Evolutionary conservation across 2,329 filamentous ascomycete genomes (phyloP).

Genomic region (Rutstroemia sydowiana): DNA sequence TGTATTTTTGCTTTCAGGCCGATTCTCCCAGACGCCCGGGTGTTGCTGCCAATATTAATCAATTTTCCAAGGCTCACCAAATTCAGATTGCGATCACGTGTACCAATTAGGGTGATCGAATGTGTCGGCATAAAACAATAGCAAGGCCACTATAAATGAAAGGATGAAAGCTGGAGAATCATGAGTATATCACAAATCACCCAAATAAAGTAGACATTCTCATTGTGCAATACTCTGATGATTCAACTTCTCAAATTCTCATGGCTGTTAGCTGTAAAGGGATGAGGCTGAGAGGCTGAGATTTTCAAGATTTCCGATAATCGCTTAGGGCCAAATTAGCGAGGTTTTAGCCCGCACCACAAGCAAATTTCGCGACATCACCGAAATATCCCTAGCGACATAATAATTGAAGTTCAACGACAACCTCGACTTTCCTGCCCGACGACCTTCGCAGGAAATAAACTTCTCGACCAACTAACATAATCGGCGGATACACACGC

Average conservation of each 20-base stretch:
- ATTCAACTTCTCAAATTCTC: neutral
- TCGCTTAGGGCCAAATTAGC: conserved; percentile 9
- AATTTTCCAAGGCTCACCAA: too few species aligned
- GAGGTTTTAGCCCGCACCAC: conserved; percentile 8
- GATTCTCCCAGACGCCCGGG: too few species aligned
- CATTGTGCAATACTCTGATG: neutral
- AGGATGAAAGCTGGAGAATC: too few species aligned
- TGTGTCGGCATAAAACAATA: too few species aligned
- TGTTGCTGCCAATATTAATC: too few species aligned
- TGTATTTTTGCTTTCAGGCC: too few species aligned
- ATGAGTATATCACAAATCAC: too few species aligned
- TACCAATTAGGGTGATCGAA: too few species aligned
- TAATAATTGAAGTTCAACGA: conserved; percentile 13
- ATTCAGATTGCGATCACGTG: too few species aligned
- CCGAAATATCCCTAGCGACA: neutral
- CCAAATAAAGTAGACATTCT: too few species aligned
- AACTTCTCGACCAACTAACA: conserved; percentile 22
- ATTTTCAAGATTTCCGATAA: neutral
- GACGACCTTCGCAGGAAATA: conserved; percentile 17
- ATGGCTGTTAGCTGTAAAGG: neutral
- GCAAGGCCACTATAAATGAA: too few species aligned
- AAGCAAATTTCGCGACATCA: conserved; percentile 11
- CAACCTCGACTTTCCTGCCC: conserved; percentile 16
- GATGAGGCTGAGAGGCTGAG: conserved; percentile 3
- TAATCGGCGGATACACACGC: conserved; percentile 22